Conservation (phyloP, 768 basidiomycete species). For the Auricularia auricula-judae region DNA sequence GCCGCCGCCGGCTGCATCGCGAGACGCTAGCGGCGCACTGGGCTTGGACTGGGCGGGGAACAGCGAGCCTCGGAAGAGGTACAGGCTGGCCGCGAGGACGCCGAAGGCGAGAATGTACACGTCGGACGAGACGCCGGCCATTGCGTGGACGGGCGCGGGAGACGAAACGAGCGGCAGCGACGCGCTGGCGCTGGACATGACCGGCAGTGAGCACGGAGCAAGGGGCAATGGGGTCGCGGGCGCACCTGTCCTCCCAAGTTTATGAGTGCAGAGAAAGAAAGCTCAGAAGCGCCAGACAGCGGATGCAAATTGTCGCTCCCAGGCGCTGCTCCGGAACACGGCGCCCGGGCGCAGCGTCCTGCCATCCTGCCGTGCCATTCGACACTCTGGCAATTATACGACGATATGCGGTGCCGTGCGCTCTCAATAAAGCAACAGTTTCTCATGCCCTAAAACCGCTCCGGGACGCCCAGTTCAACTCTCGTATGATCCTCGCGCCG, state of each 20-base stretch:
- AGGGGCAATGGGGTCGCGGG: not conserved
- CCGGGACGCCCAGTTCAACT: no score
- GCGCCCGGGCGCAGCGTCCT: no score
- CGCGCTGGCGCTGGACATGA: not conserved
- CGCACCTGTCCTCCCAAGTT: not conserved
- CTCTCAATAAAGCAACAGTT: no score
- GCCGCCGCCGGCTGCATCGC: conserved; percentile 41
- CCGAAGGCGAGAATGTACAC: conserved; percentile 61
- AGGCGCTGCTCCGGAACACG: no score
- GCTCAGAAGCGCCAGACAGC: not conserved
- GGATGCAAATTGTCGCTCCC: not conserved
- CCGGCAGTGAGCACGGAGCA: not conserved
- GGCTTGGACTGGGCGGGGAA: conserved; percentile 58
- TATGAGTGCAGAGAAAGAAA: not conserved
- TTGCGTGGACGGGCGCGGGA: not conserved
- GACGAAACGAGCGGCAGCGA: not conserved
- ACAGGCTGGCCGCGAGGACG: conserved; percentile 62
- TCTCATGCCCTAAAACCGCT: no score
- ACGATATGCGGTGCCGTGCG: no score
- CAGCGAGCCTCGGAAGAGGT: conserved; percentile 76
- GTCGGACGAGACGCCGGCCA: conserved; percentile 40
- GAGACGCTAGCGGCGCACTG: conserved; percentile 32
- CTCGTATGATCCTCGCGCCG: no score
- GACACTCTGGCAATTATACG: no score
- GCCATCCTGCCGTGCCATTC: no score